phyloP scores from a whole-genome alignment of 2,329 filamentous ascomycete species.

The Alternaria sp. region DNA sequence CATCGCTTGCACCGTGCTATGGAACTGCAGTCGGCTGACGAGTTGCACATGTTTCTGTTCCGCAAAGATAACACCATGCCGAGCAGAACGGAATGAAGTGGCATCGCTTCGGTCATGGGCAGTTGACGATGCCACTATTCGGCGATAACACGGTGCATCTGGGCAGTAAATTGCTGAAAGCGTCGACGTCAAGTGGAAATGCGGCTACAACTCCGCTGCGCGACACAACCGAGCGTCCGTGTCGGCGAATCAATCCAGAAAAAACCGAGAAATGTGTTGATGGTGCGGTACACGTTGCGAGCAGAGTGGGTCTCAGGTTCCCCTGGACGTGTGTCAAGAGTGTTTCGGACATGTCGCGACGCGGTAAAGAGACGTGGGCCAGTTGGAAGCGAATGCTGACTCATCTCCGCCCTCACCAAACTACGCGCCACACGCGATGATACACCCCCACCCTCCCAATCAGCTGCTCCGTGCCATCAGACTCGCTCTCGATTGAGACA shows the following conservation, averaged over 20 bases:
- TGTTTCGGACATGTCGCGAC: constrained; percentile 39
- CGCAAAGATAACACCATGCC: background rate
- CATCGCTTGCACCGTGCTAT: constrained; percentile 3
- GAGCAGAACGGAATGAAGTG: constrained; percentile 9
- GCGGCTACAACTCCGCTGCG: constrained; percentile 20
- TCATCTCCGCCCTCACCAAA: constrained; percentile 18
- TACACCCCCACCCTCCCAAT: constrained; percentile 18
- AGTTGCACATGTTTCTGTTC: background rate
- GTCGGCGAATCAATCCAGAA: constrained; percentile 30
- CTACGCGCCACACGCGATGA: constrained; percentile 19
- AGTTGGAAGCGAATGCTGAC: constrained; percentile 18
- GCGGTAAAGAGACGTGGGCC: constrained; percentile 24
- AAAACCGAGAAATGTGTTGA: constrained; percentile 23
- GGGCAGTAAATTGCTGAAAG: constrained; percentile 13
- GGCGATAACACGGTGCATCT: constrained; percentile 14
- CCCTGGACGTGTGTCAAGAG: constrained; percentile 36
- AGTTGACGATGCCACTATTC: constrained; percentile 11
- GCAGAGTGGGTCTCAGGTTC: constrained; percentile 27
- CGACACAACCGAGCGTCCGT: constrained; percentile 10
- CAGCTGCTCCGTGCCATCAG: constrained; percentile 6
- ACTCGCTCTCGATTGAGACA: constrained; percentile 10
- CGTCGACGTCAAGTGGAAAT: constrained; percentile 10
- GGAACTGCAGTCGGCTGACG: background rate
- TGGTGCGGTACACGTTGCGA: constrained; percentile 37
- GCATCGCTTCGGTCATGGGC: constrained; percentile 7